phyloP scores from a whole-genome alignment of 176 grass and related monocot genomes.

The Cenchrus americanus region DNA sequence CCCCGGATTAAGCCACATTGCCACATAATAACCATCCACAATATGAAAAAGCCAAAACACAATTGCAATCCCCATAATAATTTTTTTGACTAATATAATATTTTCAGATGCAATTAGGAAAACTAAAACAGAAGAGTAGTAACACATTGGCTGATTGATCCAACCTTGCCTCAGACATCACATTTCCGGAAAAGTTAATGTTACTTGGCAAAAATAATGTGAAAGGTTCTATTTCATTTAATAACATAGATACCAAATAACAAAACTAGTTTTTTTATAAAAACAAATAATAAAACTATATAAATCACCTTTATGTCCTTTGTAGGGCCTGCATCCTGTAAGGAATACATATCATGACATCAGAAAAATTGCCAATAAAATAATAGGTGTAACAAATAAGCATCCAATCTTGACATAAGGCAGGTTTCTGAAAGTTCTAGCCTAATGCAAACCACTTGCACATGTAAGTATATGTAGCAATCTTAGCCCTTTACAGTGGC shows the following conservation, averaged over 20 bases:
- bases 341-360: slow-evolving; percentile 13
- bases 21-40: neutral
- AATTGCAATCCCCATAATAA: slow-evolving; percentile 17
- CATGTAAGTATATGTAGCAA: neutral
- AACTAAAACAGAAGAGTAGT: slow-evolving; percentile 18
- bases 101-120: neutral
- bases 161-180: neutral
- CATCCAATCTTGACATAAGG: neutral
- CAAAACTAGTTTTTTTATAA: neutral
- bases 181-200: slow-evolving; percentile 6
- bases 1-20: neutral
- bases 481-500: neutral
- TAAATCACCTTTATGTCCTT: slow-evolving; percentile 43
- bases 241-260: slow-evolving; percentile 1
- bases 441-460: neutral
- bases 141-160: neutral
- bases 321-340: slow-evolving; percentile 40
- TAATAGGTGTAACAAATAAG: neutral
- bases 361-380: slow-evolving; percentile 28
- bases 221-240: slow-evolving; percentile 3
- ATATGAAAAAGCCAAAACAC: neutral
- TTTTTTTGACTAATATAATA: neutral
- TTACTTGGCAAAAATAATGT: neutral
- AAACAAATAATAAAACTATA: neutral
- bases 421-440: neutral